Base-by-base conservation (phyloP, 768 basidiomycete species). In the Baorangia bicolor region DNA sequence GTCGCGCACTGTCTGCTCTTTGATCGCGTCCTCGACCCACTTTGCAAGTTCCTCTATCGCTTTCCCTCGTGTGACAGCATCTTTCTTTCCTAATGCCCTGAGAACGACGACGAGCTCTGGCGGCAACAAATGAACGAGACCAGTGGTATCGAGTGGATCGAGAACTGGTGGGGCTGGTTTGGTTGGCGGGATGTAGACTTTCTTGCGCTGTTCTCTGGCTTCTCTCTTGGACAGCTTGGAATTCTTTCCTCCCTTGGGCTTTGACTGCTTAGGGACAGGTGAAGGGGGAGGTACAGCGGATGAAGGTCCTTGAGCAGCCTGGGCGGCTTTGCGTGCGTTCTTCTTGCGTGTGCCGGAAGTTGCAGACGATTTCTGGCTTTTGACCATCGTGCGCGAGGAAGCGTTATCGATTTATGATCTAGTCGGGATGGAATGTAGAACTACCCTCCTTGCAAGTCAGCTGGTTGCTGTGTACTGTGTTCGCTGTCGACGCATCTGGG, bases 321-420 rank as follows among this genome's bases (percentile, higher is more conserved):
- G 76, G 16, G 77, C 77, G 2, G 84, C 80, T 67, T 90, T 94
- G 57, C 88, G 84, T 16, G 90, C 90, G 69, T 96, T 92, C 72
- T 97, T 98, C 78, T 96, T 97, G 56, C 94, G 84, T 10, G 95
- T 98, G 5, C 76, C 92, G 1, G 91, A 85, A 0, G 86, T 79
- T 23, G 94, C 93, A 5, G 92, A 95, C 4, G 89, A 90, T 67
- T 90, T 92, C 51, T 69, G 65, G 11, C 72, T 63, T 60, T 83
- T 83, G 20, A 58, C 60, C 79, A 81, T 81, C 54, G 57, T 37
- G 48, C 13, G 34, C 23, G 48, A 47, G 38, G 51, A 14, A 53
- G 31, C 1, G 35, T 30, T 58, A 21, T 60, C 56, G 21, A 42
- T 43, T n/a, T 56, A 20, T 33, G 55, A 55, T 55, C 25, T 43